Conservation (phyloP, 495 filamentous ascomycete genomes). For the Oidiodendron maius region DNA sequence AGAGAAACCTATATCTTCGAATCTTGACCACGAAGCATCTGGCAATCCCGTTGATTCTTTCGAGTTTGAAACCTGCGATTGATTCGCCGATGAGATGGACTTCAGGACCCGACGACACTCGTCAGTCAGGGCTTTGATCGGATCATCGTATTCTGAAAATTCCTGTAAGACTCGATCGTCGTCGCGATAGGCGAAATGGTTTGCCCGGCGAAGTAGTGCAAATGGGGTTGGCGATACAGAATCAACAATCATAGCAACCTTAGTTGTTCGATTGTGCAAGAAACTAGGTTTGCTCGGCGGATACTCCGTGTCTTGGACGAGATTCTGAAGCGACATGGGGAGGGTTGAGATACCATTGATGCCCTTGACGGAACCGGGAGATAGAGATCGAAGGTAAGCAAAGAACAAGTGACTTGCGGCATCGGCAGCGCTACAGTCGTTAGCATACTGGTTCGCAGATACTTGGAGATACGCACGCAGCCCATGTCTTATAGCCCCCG, state of each 20-base stretch:
- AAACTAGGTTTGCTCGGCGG: slow-evolving; percentile 76
- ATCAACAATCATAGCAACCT: slow-evolving; percentile 95
- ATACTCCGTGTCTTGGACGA: slow-evolving; percentile 91
- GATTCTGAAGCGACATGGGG: slow-evolving; percentile 82
- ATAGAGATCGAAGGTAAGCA: slow-evolving; percentile 85
- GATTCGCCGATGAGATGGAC: slow-evolving; percentile 82
- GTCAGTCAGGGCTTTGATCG: slow-evolving; percentile 79
- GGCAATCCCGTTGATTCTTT: slow-evolving; percentile 64
- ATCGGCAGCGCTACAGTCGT: slow-evolving; percentile 71
- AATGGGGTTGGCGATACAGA: slow-evolving; percentile 94
- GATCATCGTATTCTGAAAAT: slow-evolving; percentile 85
- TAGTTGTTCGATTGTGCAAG: slow-evolving; percentile 73
- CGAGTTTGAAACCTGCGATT: slow-evolving; percentile 51
- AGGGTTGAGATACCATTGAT: slow-evolving; percentile 73
- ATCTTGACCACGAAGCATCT: slow-evolving; percentile 92
- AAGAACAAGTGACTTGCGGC: slow-evolving; percentile 96
- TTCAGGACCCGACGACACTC: slow-evolving; percentile 88
- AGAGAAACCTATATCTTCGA: slow-evolving; percentile 91
- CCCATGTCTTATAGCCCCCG: slow-evolving; percentile 85
- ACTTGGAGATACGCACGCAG: slow-evolving; percentile 5
- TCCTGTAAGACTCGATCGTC: slow-evolving; percentile 75
- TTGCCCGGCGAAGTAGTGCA: slow-evolving; percentile 81
- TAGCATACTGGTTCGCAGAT: background rate
- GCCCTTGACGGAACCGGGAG: slow-evolving; percentile 66
- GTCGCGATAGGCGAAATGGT: slow-evolving; percentile 90